Percentiles rank a stretch among this genome's conserved stretches.
Evolutionary conservation across 768 basidiomycete genomes (phyloP).

Genomic region (Lactifluus piperatus): DNA sequence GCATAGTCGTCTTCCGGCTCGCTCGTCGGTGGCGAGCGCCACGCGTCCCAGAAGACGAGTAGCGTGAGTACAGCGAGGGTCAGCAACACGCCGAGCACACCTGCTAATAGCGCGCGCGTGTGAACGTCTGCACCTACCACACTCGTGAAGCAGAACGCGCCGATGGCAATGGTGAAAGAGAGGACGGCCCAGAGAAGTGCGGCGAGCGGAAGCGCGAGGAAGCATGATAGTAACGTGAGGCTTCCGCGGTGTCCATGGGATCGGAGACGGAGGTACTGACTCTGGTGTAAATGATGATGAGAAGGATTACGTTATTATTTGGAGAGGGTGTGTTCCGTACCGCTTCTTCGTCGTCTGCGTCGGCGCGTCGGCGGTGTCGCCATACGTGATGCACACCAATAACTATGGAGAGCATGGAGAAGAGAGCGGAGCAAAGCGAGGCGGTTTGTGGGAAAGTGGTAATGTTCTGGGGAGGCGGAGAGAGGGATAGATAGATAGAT

Average conservation of each 20-base stretch:
- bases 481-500: too few relatives aligned
- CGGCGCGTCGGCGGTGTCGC: slow-evolving; percentile 20
- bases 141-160: not conserved
- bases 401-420: slow-evolving; percentile 18
- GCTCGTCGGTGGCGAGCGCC: slow-evolving; percentile 4
- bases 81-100: not conserved
- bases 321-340: not conserved
- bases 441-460: slow-evolving; percentile 1
- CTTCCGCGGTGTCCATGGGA: not conserved
- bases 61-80: not conserved
- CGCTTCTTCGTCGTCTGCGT: slow-evolving; percentile 11
- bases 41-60: slow-evolving; percentile 12
- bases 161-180: not conserved
- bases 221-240: not conserved
- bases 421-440: slow-evolving; percentile 19
- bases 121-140: not conserved
- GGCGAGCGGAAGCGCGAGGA: slow-evolving; percentile 8
- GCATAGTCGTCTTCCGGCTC: slow-evolving; percentile 10
- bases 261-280: not conserved
- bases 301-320: not conserved
- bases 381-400: slow-evolving; percentile 23
- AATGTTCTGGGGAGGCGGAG: not conserved
- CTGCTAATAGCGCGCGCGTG: not conserved
- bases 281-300: not conserved
- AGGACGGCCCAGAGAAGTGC: slow-evolving; percentile 7